Evolutionary conservation across 139 green algal genomes (phyloP), one percentile per base, ranked within the genome.

Genomic region (Picochlorum sp.): DNA sequence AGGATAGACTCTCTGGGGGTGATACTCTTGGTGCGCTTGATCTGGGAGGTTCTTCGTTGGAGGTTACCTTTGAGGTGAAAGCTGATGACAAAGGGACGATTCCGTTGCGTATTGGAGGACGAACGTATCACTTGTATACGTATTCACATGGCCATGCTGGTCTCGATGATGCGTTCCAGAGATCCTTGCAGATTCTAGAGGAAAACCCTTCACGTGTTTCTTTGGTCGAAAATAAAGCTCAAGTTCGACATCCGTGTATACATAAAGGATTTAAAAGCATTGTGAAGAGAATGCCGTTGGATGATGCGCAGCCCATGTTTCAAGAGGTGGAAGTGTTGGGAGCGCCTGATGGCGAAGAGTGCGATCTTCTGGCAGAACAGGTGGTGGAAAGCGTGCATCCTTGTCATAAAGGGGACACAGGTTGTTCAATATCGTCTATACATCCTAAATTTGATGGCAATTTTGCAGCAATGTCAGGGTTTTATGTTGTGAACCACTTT

Each of bases 401-500:
- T 23, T 41, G 34, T 11, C 34, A 41, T 1, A 41, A 41, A 11
- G 34, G 34, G 4, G 34, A 41, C 1, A 11, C 34, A 11, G 34
- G 34, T 4, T 90, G 83, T 63, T 56, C 70, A 16, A 67, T 90
- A 67, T 78, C 75, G 30, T 30, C 56, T 2, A 26, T 59, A 5
- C 76, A 84, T 67, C 81, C 78, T 11, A 14, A 62, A 21, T 60
- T 50, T 20, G 47, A 10, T 11, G 67, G 45, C 18, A 31, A 26
- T 9, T 88, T 90, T 54, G 65, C 77, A 6, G 85, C 78, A 2
- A 58, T 88, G 20, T 66, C 86, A 24, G 87, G 87, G 20, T 94
- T 94, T 62, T 92, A 78, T 60, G 83, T 94, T 13, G 87, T 94
- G 26, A 80, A 68, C 24, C 76, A 76, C 65, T 94, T 94, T 65